phyloP scores from a whole-genome alignment of 2,329 filamentous ascomycete species.

The Ceratocystis ficicola region DNA sequence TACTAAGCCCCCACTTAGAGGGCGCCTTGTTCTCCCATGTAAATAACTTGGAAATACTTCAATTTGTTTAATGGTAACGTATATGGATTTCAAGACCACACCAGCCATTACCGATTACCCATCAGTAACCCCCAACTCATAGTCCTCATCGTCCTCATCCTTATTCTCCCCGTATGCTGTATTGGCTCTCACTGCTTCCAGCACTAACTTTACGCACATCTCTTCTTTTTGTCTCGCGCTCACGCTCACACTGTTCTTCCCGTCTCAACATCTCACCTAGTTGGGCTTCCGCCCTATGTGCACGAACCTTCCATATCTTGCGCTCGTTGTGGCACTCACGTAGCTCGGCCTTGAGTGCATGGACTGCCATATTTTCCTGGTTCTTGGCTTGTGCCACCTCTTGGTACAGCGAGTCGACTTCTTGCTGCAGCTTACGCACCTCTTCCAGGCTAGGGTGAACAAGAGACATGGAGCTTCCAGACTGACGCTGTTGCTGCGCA shows the following conservation, averaged over 20 bases:
- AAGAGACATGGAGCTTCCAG: background rate
- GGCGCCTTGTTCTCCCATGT: background rate
- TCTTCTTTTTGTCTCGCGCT: conserved; percentile 4
- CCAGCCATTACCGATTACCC: background rate
- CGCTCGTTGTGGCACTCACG: conserved; percentile 27
- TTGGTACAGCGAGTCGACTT: conserved; percentile 8
- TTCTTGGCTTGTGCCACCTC: conserved; percentile 13
- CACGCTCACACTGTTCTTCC: conserved; percentile 28
- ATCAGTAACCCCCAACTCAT: background rate
- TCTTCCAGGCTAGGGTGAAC: conserved; percentile 2
- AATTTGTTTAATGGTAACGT: background rate
- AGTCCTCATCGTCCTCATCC: background rate
- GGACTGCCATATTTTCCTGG: conserved; percentile 11
- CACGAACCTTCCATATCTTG: conserved; percentile 42
- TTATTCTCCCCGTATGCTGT: conserved; percentile 5
- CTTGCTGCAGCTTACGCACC: conserved; percentile 12
- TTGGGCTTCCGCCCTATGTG: conserved; percentile 43
- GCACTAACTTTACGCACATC: conserved; percentile 3
- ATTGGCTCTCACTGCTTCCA: conserved; percentile 10
- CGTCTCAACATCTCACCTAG: conserved; percentile 33
- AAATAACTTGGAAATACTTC: conserved; percentile 1
- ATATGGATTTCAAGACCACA: background rate
- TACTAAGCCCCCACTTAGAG: background rate
- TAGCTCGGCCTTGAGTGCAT: conserved; percentile 12
- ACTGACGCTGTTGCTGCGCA: background rate